Conservation (phyloP, 805 yeast species). For the Millerago galiae region DNA sequence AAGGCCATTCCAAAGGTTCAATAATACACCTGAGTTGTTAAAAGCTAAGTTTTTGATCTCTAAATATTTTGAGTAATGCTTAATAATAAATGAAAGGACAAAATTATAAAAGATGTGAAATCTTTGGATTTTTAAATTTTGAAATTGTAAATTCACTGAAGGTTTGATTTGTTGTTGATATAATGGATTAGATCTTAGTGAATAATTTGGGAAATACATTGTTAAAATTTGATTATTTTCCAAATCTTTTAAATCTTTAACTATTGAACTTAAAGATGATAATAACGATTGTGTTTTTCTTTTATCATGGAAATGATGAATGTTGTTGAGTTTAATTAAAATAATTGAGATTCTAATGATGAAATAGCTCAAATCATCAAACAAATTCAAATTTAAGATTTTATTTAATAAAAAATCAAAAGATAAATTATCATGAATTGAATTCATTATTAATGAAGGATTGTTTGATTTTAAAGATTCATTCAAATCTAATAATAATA, state of each 20-base stretch:
- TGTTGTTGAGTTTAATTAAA: slow-evolving; percentile 15
- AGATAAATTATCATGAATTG: not conserved
- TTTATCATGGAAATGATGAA: slow-evolving; percentile 7
- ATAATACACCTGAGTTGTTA: slow-evolving; percentile 2
- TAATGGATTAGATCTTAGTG: not conserved
- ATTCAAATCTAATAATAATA: slow-evolving; percentile 17
- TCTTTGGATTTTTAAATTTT: slow-evolving; percentile 10
- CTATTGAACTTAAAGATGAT: not conserved
- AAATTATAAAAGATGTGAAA: slow-evolving; percentile 17
- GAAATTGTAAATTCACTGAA: slow-evolving; percentile 5
- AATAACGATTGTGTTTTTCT: not conserved
- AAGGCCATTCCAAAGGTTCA: slow-evolving; percentile 13
- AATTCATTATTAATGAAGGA: slow-evolving; percentile 7
- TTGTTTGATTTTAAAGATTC: slow-evolving; percentile 10
- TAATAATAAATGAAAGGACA: slow-evolving; percentile 9
- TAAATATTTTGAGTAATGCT: slow-evolving; percentile 6
- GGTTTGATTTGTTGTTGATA: not conserved
- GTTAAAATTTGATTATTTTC: slow-evolving; percentile 16
- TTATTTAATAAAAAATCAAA: slow-evolving; percentile 10
- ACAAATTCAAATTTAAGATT: slow-evolving; percentile 14
- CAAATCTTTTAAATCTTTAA: slow-evolving; percentile 13
- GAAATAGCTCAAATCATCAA: slow-evolving; percentile 19
- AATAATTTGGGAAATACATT: slow-evolving; percentile 12
- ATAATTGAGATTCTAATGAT: slow-evolving; percentile 11
- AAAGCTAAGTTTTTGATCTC: slow-evolving; percentile 1